Base-by-base conservation (phyloP, 108 stramenopile species). In the Cyclostephanos invisitatus region DNA sequence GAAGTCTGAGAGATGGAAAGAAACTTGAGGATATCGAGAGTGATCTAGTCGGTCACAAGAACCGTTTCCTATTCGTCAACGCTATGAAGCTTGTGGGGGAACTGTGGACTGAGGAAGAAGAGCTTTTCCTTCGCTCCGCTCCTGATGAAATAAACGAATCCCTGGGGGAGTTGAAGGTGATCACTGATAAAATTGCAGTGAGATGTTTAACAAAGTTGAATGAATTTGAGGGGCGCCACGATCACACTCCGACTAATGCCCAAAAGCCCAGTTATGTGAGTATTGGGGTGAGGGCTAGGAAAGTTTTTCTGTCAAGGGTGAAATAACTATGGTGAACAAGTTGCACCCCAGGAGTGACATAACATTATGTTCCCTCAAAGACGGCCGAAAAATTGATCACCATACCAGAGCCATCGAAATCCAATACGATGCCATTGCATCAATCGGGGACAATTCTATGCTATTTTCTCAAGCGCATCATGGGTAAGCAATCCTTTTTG, bases 41-140 rank as follows among this genome's bases (percentile, higher is more conserved):
- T 32, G 32, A 32, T 32, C 32, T 32, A 2, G 32, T 32, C 32
- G 32, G 2, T 32, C 32, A 32, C 32, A 32, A 32, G 32, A 32
- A 32, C 32, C 32, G 32, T 36, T 42, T 46, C 60, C 37, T 58
- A 32, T 77, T 56, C 48, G 68, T 69, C 5, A 64, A 70, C 51
- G 54, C 75, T 0, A 77, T 77, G 75, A 35, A 55, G 21, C 42
- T 77, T 20, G 75, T 77, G 8, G 68, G 68, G 53, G 75, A 77
- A 47, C 38, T 77, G 11, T 77, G 75, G 75, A 77, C 75, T 2
- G 75, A 77, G 36, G 75, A 77, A 61, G 75, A 76, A 32, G 75
- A 77, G 35, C 68, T 77, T 2, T 77, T 77, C 18, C 46, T 77
- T 15, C 68, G 69, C 17, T 77, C 76, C 18, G 5, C 64, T 24